Base-by-base conservation (phyloP, 805 yeast species). In the Cyberlindnera subsufficiens region DNA sequence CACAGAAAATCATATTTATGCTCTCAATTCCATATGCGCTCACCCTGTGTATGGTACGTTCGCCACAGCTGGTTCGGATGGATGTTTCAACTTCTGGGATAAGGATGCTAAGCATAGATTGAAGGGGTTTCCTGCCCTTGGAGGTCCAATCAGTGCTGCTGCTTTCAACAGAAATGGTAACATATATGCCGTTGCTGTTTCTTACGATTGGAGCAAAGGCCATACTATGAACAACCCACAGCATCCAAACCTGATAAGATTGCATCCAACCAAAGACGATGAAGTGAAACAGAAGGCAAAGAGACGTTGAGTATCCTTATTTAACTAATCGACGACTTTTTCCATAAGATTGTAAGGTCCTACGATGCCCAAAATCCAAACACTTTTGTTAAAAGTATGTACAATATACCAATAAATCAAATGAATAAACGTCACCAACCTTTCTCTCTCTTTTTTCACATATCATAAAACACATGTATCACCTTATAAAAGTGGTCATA, bases 161-260 rank as follows among this genome's bases (percentile, higher is more conserved):
- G 80, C 80, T 5, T 93, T 91, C 69, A 93, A 88, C 66, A 72
- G 86, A 50, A 80, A 72, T 38, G 99, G 99, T 41, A 63, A 79
- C 29, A 78, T 93, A 10, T 81, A 86, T 62, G 98, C 97, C 4
- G 88, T 93, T 59, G 96, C 97, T 2, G 61, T 87, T 47, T 80
- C 95, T 49, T 91, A 93, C 65, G 99, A 93, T 61, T 93, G 99
- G 99, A 77, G 88, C 45, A 89, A 89, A 60, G 96, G 95, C n/a
- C 74, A 84, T 63, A 80, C 75, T 59, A 83, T 74, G 55, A 88
- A 86, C 67, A 75, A 81, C 35, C 84, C 79, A 3, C 88, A 82
- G 51, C 78, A 78, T 55, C 88, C 93, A 16, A 85, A 77, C 50
- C 70, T 77, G 42, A 78, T 93, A 47, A 83, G 86, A 64, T 68